A percentile compares a stretch with the other conserved stretches of the same genome.
Evolutionary conservation across 768 basidiomycete species (phyloP).

Genomic region (Wakefieldia striispora): DNA sequence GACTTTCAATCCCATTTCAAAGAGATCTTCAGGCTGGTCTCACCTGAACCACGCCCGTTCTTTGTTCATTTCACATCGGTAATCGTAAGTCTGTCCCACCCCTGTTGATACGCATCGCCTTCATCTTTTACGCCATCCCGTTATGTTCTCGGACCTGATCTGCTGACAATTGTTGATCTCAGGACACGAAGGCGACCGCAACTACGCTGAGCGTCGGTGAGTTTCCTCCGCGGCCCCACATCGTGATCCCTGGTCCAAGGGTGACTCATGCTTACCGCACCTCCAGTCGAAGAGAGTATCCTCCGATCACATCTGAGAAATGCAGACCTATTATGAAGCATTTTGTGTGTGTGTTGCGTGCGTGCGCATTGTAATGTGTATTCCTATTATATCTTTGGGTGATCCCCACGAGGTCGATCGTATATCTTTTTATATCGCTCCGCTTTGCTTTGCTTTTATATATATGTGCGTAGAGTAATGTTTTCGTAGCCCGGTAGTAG

Average conservation of each 20-base stretch:
- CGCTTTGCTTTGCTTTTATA: too few species aligned
- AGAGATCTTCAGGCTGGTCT: slow-evolving; percentile 62
- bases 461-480: too few species aligned
- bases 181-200: slow-evolving; percentile 78
- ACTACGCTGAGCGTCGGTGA: slow-evolving; percentile 65
- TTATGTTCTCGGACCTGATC: neutral
- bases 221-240: slow-evolving; percentile 18
- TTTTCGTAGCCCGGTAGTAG: too few species aligned
- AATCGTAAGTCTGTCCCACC: slow-evolving; percentile 49
- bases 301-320: slow-evolving; percentile 66
- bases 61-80: slow-evolving; percentile 76
- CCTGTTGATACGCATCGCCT: too few species aligned
- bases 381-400: too few species aligned
- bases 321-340: slow-evolving; percentile 61
- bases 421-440: too few species aligned
- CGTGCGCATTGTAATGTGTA: neutral
- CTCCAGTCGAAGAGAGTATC: slow-evolving; percentile 67
- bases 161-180: slow-evolving; percentile 12
- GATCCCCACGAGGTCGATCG: too few species aligned
- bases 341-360: neutral
- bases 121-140: neutral
- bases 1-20: slow-evolving; percentile 82
- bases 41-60: slow-evolving; percentile 64
- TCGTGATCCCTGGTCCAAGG: neutral
- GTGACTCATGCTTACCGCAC: slow-evolving; percentile 2